Conservation (phyloP, 2,329 filamentous ascomycete species). For the Cordyceps farinosa region DNA sequence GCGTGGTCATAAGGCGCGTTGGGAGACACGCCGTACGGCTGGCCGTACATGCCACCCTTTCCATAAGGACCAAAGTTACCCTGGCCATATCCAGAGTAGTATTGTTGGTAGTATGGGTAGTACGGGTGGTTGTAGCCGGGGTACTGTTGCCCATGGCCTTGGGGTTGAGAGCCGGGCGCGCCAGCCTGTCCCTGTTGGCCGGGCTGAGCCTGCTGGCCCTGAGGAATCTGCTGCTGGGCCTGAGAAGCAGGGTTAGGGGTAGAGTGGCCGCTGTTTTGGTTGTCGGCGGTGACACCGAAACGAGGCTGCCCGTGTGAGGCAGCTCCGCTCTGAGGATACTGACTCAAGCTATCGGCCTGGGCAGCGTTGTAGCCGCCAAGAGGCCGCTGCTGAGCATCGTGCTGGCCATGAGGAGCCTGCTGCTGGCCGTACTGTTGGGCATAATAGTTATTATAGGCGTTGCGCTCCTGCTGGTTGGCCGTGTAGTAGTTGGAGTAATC, state of each 20-base stretch:
- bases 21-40: slow-evolving; percentile 55
- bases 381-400: slow-evolving; percentile 73
- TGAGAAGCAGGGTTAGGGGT: slow-evolving; percentile 77
- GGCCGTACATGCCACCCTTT: slow-evolving; percentile 53
- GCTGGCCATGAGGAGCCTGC: slow-evolving; percentile 60
- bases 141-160: slow-evolving; percentile 45
- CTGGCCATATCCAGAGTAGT: slow-evolving; percentile 54
- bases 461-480: slow-evolving; percentile 66
- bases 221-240: slow-evolving; percentile 40
- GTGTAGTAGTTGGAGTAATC: slow-evolving; percentile 88
- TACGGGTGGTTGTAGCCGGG: slow-evolving; percentile 56
- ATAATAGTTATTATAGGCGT: slow-evolving; percentile 79
- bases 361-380: slow-evolving; percentile 70
- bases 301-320: slow-evolving; percentile 51
- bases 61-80: slow-evolving; percentile 51
- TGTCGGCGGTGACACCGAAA: slow-evolving; percentile 59
- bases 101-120: slow-evolving; percentile 62
- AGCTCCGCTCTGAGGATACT: slow-evolving; percentile 68
- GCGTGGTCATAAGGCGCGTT: slow-evolving; percentile 55
- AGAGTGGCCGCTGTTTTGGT: slow-evolving; percentile 82
- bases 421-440: slow-evolving; percentile 56
- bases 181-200: slow-evolving; percentile 46
- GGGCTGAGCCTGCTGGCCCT: slow-evolving; percentile 41
- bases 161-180: slow-evolving; percentile 42
- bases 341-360: slow-evolving; percentile 62